Evolutionary conservation across 202 grass and related monocot genomes (phyloP).

Genomic region (Digitaria exilis): DNA sequence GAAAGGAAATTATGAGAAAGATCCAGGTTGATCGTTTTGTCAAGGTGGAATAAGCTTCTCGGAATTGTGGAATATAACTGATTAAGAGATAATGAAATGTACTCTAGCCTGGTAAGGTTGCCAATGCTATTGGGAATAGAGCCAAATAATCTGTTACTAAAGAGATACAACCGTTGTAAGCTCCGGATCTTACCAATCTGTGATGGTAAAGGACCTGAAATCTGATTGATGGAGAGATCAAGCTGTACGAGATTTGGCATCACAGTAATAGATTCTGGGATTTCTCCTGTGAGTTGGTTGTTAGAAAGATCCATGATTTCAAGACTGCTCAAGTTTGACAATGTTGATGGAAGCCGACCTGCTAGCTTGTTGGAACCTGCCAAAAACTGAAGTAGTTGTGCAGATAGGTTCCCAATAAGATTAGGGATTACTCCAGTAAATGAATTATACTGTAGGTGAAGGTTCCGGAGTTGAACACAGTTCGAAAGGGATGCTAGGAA

Average conservation of each 20-base stretch:
- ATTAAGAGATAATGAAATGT: not conserved
- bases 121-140: too few relatives aligned
- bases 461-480: not conserved
- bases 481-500: not conserved
- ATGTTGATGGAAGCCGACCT: not conserved
- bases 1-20: not conserved
- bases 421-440: not conserved
- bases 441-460: not conserved
- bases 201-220: not conserved
- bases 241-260: not conserved
- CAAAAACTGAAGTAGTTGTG: not conserved
- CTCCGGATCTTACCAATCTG: not conserved
- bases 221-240: not conserved
- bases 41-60: not conserved
- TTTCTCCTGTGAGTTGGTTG: not conserved
- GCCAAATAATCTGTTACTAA: too few relatives aligned
- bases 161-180: too few relatives aligned
- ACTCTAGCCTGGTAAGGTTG: not conserved
- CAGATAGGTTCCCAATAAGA: not conserved
- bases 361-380: not conserved
- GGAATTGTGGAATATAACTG: not conserved
- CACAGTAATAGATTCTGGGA: too few relatives aligned
- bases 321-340: slow-evolving; percentile 16
- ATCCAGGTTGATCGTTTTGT: not conserved
- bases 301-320: not conserved